phyloP scores from a whole-genome alignment of 805 yeast species.

The Saccharomyces kudriavzevii region DNA sequence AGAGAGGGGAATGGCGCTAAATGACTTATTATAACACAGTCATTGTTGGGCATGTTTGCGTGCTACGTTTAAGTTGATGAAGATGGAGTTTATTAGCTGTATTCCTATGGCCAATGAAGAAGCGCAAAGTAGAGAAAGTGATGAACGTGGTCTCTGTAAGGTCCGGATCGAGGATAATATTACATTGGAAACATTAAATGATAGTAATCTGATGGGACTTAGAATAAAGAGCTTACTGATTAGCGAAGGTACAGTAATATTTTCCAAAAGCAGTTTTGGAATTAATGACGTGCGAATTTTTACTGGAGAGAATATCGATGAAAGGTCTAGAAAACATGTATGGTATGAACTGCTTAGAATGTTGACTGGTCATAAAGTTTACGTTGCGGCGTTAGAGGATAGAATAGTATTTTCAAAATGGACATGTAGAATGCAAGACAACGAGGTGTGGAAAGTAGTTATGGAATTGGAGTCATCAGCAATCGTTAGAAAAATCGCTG shows the following conservation, averaged over 20 bases:
- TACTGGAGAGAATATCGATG: conserved; percentile 1
- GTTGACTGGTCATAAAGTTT: conserved; percentile 14
- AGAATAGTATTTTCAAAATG: conserved; percentile 11
- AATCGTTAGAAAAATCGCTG: conserved; percentile 19
- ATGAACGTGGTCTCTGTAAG: conserved; percentile 13
- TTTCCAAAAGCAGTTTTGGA: not conserved
- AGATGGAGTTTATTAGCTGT: conserved; percentile 18
- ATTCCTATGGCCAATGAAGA: conserved; percentile 5
- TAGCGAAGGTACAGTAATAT: conserved; percentile 23
- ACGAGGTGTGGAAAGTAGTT: conserved; percentile 12
- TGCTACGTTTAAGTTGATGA: conserved; percentile 3
- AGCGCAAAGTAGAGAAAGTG: conserved; percentile 4
- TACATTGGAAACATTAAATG: conserved; percentile 4
- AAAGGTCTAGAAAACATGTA: conserved; percentile 1
- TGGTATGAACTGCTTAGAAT: conserved; percentile 22
- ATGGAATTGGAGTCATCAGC: conserved; percentile 14
- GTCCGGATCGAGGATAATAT: conserved; percentile 1
- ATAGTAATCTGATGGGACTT: conserved; percentile 3
- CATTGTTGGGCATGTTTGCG: not conserved
- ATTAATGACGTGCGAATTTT: conserved; percentile 9
- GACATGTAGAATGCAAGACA: conserved; percentile 11
- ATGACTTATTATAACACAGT: not conserved
- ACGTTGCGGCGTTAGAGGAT: conserved; percentile 2
- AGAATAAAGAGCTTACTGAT: conserved; percentile 8
- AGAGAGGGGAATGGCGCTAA: not conserved